These are phyloP conservation scores for Penicillium diatomitis DNA, from an alignment of 495 filamentous ascomycete species.

Conservation along the genomic window DNA sequence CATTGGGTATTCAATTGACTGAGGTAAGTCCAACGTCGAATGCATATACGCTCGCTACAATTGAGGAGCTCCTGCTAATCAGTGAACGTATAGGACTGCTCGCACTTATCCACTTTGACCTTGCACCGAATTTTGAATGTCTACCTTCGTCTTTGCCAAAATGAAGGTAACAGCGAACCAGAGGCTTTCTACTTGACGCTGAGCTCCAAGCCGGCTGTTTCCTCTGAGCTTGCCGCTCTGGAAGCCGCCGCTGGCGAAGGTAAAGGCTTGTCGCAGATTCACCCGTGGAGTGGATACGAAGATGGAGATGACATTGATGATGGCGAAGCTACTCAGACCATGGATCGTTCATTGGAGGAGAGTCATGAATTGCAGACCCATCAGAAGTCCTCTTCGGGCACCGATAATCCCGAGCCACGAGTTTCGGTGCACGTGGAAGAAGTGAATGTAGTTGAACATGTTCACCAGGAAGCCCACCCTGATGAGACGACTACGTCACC, in stretches of 20 bases:
- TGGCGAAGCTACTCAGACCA: conserved; percentile 8
- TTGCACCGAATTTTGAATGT: conserved; percentile 49
- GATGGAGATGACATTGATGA: conserved; percentile 10
- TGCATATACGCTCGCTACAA: not conserved
- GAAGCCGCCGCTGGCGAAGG: conserved; percentile 46
- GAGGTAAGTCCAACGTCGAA: conserved; percentile 46
- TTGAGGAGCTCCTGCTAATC: conserved; percentile 15
- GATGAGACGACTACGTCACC: too few relatives aligned
- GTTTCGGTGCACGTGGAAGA: too few relatives aligned
- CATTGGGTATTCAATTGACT: conserved; percentile 58
- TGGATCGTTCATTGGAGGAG: conserved; percentile 3
- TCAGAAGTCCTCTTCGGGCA: not conserved
- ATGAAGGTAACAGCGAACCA: conserved; percentile 47
- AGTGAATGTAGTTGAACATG: not conserved
- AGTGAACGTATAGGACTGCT: conserved; percentile 31
- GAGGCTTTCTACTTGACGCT: conserved; percentile 51
- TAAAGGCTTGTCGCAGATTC: conserved; percentile 48
- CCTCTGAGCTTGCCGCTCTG: conserved; percentile 40
- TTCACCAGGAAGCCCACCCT: conserved; percentile 1
- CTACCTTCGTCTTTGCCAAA: conserved; percentile 46
- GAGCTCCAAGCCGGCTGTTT: conserved; percentile 29
- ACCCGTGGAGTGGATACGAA: conserved; percentile 28
- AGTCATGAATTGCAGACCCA: not conserved
- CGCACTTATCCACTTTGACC: conserved; percentile 32
- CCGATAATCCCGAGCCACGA: too few relatives aligned